Base-by-base conservation (phyloP, 179 eudicot species). In the Camellia oleifera region DNA sequence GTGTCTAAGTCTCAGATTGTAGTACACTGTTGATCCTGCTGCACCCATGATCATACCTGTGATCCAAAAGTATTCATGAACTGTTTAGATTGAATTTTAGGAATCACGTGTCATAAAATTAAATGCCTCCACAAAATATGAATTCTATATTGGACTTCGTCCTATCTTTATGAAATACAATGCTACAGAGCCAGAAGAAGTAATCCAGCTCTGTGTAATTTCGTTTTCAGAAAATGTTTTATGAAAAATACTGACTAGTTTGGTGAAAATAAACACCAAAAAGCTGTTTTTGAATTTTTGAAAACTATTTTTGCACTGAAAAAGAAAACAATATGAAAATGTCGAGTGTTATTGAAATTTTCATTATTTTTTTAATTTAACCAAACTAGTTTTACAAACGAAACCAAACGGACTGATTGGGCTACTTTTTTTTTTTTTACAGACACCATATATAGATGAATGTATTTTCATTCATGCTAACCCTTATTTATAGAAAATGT, bases 21-120 rank as follows among this genome's bases (percentile, higher is more conserved):
- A 90, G 77, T 83, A 90, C 73, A 88, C 91, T 20, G 87, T 83
- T 63, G 92, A 86, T 26, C 80, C 88, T 71, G 92, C 92, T 45
- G 91, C 89, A 17, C 92, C 92, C 87, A 84, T 90, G 6, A 90
- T 90, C 92, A 89, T 88, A 85, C 92, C 92, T 89, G 83, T 61
- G 26, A 10, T 69, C 69, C 61, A 7, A 66, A 7, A 54, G 10
- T 20, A 5, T 40, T 68, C 10, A 15, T 26, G 0, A 62, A 32
- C 40, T 32, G 40, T 32, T 32, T 32, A 32, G 40, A 32, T 32
- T 32, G 40, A 32, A 32, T 32, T 32, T 32, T 67, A 15, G 15
- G 26, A n/a, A 45, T 71, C 18, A 58, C 18, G 7, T 61, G 2
- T 18, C 3, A 20, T 44, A 15, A 17, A 44, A 5, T 17, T 6